A percentile compares a stretch with the other conserved stretches of the same genome.
phyloP scores from a whole-genome alignment of 1,284 basidiomycete genomes.

The Mycena citricolor region DNA sequence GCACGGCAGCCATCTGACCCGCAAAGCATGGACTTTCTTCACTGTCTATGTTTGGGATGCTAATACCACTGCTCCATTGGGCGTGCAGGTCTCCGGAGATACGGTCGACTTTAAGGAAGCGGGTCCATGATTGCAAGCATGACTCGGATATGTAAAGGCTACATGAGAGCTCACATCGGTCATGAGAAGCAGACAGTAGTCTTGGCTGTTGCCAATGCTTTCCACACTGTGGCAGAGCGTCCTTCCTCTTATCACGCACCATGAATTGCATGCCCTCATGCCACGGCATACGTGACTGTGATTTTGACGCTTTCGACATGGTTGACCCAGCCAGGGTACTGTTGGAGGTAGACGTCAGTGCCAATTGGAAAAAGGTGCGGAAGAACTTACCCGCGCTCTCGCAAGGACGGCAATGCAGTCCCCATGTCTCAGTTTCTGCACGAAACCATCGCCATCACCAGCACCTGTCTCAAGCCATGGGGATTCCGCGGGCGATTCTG shows the following conservation, averaged over 20 bases:
- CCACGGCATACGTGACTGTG: no score
- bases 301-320: no score
- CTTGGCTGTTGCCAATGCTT: constrained; percentile 78
- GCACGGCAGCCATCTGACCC: constrained; percentile 90
- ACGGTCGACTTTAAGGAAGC: constrained; percentile 74
- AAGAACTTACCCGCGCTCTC: no score
- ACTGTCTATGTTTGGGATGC: constrained; percentile 49
- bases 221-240: constrained; percentile 70
- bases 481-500: no score
- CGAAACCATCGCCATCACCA: no score
- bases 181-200: constrained; percentile 95
- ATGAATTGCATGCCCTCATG: no score
- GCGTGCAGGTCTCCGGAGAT: constrained; percentile 65
- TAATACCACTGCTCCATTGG: constrained; percentile 74
- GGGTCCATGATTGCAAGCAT: constrained; percentile 91
- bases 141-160: constrained; percentile 92
- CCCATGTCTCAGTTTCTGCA: no score
- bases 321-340: no score
- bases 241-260: constrained; percentile 58
- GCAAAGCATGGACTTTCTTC: constrained; percentile 67
- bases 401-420: no score
- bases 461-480: no score
- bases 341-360: no score
- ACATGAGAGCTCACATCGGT: constrained; percentile 93
- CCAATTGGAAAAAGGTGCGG: no score